Conservation (phyloP, 2,329 filamentous ascomycete species). For the Drechslerella coelobrocha region DNA sequence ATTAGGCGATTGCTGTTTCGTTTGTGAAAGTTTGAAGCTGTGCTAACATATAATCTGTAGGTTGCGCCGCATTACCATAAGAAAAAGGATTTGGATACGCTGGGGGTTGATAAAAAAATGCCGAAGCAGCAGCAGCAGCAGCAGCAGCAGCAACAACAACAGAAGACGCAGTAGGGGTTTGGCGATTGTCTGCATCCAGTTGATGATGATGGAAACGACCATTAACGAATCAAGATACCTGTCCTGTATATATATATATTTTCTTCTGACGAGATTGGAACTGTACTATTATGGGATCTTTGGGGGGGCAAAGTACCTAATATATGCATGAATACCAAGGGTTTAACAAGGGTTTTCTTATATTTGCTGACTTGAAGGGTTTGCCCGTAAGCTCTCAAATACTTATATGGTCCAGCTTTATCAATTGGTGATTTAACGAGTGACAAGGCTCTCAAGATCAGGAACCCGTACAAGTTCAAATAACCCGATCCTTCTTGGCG, state of each 20-base stretch:
- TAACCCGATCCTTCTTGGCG: no score
- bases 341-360: no score
- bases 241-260: not conserved
- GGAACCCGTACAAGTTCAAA: no score
- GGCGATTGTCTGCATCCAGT: not conserved
- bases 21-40: not conserved
- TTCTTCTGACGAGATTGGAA: not conserved
- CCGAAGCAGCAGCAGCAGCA: slow-evolving; percentile 62
- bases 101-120: slow-evolving; percentile 78
- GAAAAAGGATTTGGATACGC: slow-evolving; percentile 81
- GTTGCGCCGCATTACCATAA: slow-evolving; percentile 95
- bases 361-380: no score
- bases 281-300: not conserved
- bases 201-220: not conserved
- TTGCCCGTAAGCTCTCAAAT: no score
- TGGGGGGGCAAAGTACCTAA: not conserved
- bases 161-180: not conserved
- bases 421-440: no score
- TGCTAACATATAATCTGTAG: slow-evolving; percentile 32
- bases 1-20: not conserved
- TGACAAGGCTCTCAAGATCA: no score
- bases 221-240: not conserved
- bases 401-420: no score
- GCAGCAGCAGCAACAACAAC: slow-evolving; percentile 25
- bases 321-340: no score